These are phyloP conservation scores for Gymnopus androsaceus DNA, from an alignment of 1,284 basidiomycete genomes.

Conservation along the genomic window DNA sequence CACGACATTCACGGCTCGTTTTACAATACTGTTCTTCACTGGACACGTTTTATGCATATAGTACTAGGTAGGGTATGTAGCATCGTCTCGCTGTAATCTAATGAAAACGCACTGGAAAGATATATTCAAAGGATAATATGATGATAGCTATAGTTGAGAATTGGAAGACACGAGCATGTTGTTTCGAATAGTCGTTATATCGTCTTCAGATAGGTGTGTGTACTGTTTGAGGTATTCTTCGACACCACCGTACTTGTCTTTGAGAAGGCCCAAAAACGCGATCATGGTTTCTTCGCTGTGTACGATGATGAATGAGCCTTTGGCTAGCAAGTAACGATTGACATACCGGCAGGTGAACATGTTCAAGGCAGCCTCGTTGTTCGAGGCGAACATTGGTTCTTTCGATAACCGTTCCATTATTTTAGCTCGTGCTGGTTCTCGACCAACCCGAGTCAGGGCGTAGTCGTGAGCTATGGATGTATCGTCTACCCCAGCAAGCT, in stretches of 20 bases:
- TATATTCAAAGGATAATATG: not conserved
- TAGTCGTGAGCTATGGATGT: conserved; percentile 71
- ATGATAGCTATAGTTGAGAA: conserved; percentile 18
- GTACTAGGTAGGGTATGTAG: too few species aligned
- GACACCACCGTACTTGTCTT: conserved; percentile 66
- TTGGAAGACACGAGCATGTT: conserved; percentile 50
- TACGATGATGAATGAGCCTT: too few species aligned
- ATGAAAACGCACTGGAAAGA: not conserved
- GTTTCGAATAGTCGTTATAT: conserved; percentile 58
- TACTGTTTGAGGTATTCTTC: conserved; percentile 60
- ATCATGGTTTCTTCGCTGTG: conserved; percentile 70
- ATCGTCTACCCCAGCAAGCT: conserved; percentile 73
- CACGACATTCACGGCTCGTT: conserved; percentile 5
- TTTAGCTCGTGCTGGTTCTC: conserved; percentile 71
- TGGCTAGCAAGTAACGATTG: too few species aligned
- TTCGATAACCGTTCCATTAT: conserved; percentile 66
- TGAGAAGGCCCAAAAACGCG: conserved; percentile 60
- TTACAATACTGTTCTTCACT: not conserved
- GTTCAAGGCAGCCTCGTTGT: conserved; percentile 71
- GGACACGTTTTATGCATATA: conserved; percentile 1
- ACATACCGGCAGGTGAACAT: conserved; percentile 74
- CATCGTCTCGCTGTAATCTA: too few species aligned
- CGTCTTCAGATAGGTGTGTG: conserved; percentile 56
- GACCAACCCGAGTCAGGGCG: conserved; percentile 70
- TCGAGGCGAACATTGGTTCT: conserved; percentile 69